phyloP scores from a whole-genome alignment of 2,329 filamentous ascomycete species.

The Fusarium pseudograminearum region DNA sequence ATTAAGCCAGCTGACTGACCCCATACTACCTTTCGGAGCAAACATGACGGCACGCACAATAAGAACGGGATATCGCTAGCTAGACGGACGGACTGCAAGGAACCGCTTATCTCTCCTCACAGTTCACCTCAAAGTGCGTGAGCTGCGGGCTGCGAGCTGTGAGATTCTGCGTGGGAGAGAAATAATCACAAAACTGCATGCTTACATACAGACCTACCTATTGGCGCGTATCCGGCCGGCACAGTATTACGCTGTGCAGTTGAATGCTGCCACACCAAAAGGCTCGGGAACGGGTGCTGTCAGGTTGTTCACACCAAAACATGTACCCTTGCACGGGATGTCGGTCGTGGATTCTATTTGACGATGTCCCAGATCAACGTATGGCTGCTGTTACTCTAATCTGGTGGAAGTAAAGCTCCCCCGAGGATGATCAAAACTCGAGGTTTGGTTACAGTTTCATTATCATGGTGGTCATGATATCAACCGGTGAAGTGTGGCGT shows the following conservation, averaged over 20 bases:
- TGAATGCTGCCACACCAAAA: slow-evolving; percentile 33
- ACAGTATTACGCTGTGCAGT: background rate
- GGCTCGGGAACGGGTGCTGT: slow-evolving; percentile 4
- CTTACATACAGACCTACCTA: slow-evolving; percentile 5
- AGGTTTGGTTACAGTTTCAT: background rate
- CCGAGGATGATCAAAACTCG: background rate
- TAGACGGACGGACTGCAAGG: slow-evolving; percentile 37
- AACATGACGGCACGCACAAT: slow-evolving; percentile 37
- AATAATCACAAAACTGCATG: slow-evolving; percentile 17
- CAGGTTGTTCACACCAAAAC: slow-evolving; percentile 34
- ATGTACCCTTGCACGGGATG: slow-evolving; percentile 33
- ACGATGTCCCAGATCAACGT: slow-evolving; percentile 18
- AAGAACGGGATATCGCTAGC: slow-evolving; percentile 24
- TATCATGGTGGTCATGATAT: background rate
- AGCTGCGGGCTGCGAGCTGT: background rate
- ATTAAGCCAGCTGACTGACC: slow-evolving; percentile 33
- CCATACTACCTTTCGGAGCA: background rate
- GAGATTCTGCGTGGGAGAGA: slow-evolving; percentile 32
- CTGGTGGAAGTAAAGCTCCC: background rate
- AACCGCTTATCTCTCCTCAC: slow-evolving; percentile 34
- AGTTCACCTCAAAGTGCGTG: slow-evolving; percentile 15
- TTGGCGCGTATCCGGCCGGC: background rate
- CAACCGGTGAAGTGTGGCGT: background rate
- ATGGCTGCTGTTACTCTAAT: background rate
- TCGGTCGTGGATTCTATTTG: slow-evolving; percentile 39